Percentiles rank a stretch among this genome's conserved stretches.
Evolutionary conservation across 441 rosid species (phyloP).

Genomic region (Adansonia madagascariensis): DNA sequence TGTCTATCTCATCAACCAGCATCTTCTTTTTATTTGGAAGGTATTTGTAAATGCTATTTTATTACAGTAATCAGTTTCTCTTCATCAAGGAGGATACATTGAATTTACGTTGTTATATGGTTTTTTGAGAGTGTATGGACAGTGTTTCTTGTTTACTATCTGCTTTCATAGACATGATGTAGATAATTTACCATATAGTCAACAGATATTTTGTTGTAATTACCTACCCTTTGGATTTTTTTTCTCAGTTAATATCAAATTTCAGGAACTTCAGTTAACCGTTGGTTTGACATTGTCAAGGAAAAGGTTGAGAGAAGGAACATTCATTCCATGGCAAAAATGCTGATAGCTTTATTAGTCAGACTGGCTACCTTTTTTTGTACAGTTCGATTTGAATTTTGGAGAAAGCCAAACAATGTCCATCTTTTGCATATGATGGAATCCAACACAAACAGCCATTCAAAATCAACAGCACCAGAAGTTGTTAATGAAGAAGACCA

Average conservation of each 20-base stretch:
- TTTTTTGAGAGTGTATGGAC: background rate
- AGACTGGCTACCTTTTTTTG: slow-evolving; percentile 54
- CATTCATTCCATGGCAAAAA: slow-evolving; percentile 39
- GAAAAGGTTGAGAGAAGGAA: slow-evolving; percentile 50
- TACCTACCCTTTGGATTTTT: slow-evolving; percentile 4
- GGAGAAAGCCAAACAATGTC: slow-evolving; percentile 61
- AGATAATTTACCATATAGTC: background rate
- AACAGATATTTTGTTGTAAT: background rate
- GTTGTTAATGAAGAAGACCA: slow-evolving; percentile 46
- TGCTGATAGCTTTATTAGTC: slow-evolving; percentile 49
- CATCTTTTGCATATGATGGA: slow-evolving; percentile 55
- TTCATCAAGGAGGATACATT: background rate
- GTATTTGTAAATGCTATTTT: slow-evolving; percentile 34
- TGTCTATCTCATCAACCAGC: slow-evolving; percentile 29
- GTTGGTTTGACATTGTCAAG: slow-evolving; percentile 52
- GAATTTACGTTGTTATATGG: background rate
- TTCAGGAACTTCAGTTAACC: slow-evolving; percentile 49
- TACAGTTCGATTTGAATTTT: slow-evolving; percentile 41
- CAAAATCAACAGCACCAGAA: slow-evolving; percentile 43
- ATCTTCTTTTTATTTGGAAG: slow-evolving; percentile 38
- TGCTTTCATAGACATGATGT: background rate
- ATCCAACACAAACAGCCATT: slow-evolving; percentile 32
- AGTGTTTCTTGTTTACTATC: background rate
- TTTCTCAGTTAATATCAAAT: slow-evolving; percentile 14
- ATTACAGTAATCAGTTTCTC: background rate